A percentile compares a stretch with the other conserved stretches of the same genome.
These are phyloP conservation scores for Thraustochytrium striatum DNA, from an alignment of 352 stramenopile genomes.

Conservation along the genomic window DNA sequence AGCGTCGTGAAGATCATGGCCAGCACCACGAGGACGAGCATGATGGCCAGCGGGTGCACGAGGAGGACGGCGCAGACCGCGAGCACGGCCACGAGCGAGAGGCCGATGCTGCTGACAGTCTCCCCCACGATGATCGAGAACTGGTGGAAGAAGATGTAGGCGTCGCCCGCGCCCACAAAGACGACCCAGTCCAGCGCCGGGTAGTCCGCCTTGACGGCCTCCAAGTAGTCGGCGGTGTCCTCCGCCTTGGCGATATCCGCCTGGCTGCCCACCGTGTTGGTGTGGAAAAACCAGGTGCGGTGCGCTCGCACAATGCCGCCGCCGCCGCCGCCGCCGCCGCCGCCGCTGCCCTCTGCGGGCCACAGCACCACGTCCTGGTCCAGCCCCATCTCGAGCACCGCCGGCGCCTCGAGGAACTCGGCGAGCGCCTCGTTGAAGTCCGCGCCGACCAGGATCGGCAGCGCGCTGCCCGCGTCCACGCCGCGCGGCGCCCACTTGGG, in stretches of 20 bases:
- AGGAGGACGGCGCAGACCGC: constrained; percentile 38
- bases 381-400: not conserved
- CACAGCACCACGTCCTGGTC: not conserved
- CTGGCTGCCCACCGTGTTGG: no score
- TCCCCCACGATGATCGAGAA: constrained; percentile 45
- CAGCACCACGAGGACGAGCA: not conserved
- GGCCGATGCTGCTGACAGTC: constrained; percentile 27
- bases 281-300: constrained; percentile 16
- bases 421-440: constrained; percentile 45
- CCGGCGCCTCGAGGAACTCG: constrained; percentile 19
- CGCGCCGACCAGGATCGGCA: not conserved
- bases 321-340: no score
- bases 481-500: no score
- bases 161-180: not conserved
- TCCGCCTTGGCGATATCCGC: not conserved
- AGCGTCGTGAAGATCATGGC: constrained; percentile 36
- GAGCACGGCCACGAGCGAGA: constrained; percentile 42
- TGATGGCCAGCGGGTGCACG: not conserved
- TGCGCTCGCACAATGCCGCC: not conserved
- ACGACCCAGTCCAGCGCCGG: not conserved
- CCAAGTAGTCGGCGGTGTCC: not conserved
- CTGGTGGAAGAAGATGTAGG: not conserved
- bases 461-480: not conserved
- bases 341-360: no score
- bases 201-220: not conserved